These are phyloP conservation scores for Lathyrus tuberosus DNA, from an alignment of 306 rosid species.

Conservation along the genomic window DNA sequence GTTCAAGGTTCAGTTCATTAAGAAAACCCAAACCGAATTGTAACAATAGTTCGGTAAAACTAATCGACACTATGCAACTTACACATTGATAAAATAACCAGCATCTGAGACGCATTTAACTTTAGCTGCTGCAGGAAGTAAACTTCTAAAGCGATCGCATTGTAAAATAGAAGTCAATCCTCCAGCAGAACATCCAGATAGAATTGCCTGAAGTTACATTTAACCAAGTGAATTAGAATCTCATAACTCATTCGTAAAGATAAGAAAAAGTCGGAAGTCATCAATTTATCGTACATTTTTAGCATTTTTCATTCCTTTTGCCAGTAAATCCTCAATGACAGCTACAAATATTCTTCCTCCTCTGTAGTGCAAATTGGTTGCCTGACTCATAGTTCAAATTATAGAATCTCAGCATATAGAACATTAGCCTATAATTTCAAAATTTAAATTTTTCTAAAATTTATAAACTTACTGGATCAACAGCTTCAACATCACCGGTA, in stretches of 20 bases:
- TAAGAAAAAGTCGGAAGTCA: background rate
- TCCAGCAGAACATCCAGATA: constrained; percentile 92
- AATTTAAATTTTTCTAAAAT: constrained; percentile 13
- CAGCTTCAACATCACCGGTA: constrained; percentile 81
- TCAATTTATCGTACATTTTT: constrained; percentile 53
- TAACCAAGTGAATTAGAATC: constrained; percentile 8
- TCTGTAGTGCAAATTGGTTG: constrained; percentile 79
- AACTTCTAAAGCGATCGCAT: constrained; percentile 68
- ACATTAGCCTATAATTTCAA: background rate
- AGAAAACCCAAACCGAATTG: no score
- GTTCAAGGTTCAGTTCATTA: no score
- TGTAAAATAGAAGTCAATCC: constrained; percentile 80
- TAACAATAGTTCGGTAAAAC: no score
- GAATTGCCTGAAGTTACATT: constrained; percentile 64
- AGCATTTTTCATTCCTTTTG: constrained; percentile 85
- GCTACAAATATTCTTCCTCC: constrained; percentile 77
- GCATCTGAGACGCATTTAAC: constrained; percentile 92
- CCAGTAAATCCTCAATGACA: constrained; percentile 65
- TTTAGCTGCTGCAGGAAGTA: constrained; percentile 58
- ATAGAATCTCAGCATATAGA: constrained; percentile 26
- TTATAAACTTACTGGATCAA: constrained; percentile 63
- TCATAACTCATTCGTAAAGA: background rate
- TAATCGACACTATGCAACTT: constrained; percentile 32
- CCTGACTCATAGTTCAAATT: constrained; percentile 42
- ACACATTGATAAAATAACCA: constrained; percentile 82